Conservation (phyloP, 768 basidiomycete genomes). For the Calocybe indica region DNA sequence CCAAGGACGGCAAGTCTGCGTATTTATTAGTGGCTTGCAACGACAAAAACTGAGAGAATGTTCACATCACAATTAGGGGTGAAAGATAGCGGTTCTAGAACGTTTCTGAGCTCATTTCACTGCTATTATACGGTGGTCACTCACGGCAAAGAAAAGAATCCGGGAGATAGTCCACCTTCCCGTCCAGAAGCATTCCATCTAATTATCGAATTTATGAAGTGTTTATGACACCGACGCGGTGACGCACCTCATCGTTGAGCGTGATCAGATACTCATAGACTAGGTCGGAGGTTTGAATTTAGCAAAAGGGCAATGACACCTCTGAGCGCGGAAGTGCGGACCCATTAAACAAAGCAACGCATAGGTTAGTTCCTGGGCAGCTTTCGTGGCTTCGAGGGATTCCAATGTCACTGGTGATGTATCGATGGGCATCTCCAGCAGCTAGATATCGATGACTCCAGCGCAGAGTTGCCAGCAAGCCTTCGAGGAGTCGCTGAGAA, state of each 20-base stretch:
- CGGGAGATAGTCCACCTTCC: conserved; percentile 29
- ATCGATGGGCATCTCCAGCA: too few species aligned
- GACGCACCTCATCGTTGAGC: conserved; percentile 29
- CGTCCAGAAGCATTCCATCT: conserved; percentile 36
- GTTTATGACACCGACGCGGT: too few species aligned
- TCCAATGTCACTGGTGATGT: too few species aligned
- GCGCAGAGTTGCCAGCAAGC: too few species aligned
- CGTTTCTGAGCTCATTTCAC: neutral
- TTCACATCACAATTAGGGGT: conserved; percentile 18
- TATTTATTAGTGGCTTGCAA: neutral
- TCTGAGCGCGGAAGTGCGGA: too few species aligned
- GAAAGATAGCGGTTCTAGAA: conserved; percentile 29
- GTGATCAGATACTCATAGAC: conserved; percentile 30
- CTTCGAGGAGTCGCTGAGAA: too few species aligned
- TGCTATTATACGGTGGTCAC: conserved; percentile 1
- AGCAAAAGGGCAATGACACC: too few species aligned
- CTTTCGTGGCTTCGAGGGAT: too few species aligned
- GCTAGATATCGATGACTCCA: too few species aligned
- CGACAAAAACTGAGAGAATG: neutral
- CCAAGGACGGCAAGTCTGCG: conserved; percentile 12
- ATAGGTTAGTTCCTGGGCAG: too few species aligned
- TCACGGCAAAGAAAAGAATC: conserved; percentile 30
- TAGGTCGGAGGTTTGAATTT: neutral
- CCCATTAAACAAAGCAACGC: too few species aligned
- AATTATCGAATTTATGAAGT: neutral